Evolutionary conservation across 2,329 filamentous ascomycete species (phyloP).

Genomic region (Magnaporthiopsis incrustans): DNA sequence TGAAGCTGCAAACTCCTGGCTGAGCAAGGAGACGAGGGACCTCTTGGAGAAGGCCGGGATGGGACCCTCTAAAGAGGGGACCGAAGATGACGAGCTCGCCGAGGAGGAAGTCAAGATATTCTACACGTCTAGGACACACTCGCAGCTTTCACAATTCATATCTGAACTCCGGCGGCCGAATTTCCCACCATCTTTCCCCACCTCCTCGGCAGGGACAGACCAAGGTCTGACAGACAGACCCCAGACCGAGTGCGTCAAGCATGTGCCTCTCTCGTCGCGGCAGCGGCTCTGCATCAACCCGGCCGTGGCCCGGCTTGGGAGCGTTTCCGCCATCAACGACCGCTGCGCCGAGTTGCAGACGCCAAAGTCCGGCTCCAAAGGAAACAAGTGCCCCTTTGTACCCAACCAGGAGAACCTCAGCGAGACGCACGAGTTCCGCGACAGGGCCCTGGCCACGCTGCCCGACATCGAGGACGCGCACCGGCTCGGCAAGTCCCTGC

Average conservation of each 20-base stretch:
- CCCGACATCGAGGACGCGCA: slow-evolving; percentile 91
- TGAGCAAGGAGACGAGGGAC: slow-evolving; percentile 69
- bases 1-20: slow-evolving; percentile 27
- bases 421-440: slow-evolving; percentile 72
- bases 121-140: slow-evolving; percentile 89
- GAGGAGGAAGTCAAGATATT: slow-evolving; percentile 74
- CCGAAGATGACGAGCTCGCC: slow-evolving; percentile 36
- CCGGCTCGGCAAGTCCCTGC: slow-evolving; percentile 65
- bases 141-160: slow-evolving; percentile 82
- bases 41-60: slow-evolving; percentile 61
- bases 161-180: slow-evolving; percentile 71
- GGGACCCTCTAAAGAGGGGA: slow-evolving; percentile 23
- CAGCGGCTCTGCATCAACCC: slow-evolving; percentile 89
- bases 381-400: slow-evolving; percentile 67
- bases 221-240: not conserved
- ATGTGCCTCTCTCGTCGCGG: slow-evolving; percentile 75
- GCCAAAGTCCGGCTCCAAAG: slow-evolving; percentile 49
- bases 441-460: slow-evolving; percentile 73
- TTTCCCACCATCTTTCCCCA: slow-evolving; percentile 63
- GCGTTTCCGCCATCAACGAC: slow-evolving; percentile 82
- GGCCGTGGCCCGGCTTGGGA: slow-evolving; percentile 62
- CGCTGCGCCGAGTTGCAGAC: slow-evolving; percentile 86
- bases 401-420: slow-evolving; percentile 69
- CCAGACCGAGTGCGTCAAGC: slow-evolving; percentile 49
- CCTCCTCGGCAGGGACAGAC: slow-evolving; percentile 18